phyloP scores from a whole-genome alignment of 805 yeast species.

The Metschnikowia proteae region DNA sequence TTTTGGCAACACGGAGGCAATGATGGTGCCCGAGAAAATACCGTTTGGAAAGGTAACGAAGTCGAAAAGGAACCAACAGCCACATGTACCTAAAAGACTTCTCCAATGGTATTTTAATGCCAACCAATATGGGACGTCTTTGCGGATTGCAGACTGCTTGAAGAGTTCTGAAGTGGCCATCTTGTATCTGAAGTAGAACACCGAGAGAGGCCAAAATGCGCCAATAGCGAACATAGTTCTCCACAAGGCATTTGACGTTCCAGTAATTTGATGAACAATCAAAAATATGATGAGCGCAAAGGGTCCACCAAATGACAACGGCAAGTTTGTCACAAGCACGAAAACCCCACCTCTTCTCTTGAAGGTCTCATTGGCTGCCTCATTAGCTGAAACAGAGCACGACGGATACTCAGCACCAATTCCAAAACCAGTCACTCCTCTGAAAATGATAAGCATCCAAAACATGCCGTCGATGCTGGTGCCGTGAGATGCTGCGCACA shows the following conservation, averaged over 20 bases:
- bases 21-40: conserved; percentile 60
- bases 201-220: conserved; percentile 63
- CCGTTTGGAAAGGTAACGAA: conserved; percentile 81
- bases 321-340: conserved; percentile 66
- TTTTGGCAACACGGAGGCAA: conserved; percentile 44
- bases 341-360: conserved; percentile 64
- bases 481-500: conserved; percentile 74
- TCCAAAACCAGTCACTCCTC: conserved; percentile 78
- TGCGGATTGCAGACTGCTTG: conserved; percentile 60
- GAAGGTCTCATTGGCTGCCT: conserved; percentile 67
- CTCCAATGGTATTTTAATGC: conserved; percentile 66
- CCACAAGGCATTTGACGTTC: conserved; percentile 54
- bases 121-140: conserved; percentile 48
- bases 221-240: conserved; percentile 66
- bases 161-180: conserved; percentile 66
- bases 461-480: conserved; percentile 56
- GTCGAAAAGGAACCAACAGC: conserved; percentile 78
- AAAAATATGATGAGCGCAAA: conserved; percentile 64
- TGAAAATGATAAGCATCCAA: conserved; percentile 70
- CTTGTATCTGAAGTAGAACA: conserved; percentile 67
- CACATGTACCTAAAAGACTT: conserved; percentile 64
- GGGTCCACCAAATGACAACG: conserved; percentile 76
- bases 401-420: conserved; percentile 77
- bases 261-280: conserved; percentile 59
- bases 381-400: conserved; percentile 63